Evolutionary conservation across 306 rosid genomes (phyloP).

Genomic region (Sicyos edulis): DNA sequence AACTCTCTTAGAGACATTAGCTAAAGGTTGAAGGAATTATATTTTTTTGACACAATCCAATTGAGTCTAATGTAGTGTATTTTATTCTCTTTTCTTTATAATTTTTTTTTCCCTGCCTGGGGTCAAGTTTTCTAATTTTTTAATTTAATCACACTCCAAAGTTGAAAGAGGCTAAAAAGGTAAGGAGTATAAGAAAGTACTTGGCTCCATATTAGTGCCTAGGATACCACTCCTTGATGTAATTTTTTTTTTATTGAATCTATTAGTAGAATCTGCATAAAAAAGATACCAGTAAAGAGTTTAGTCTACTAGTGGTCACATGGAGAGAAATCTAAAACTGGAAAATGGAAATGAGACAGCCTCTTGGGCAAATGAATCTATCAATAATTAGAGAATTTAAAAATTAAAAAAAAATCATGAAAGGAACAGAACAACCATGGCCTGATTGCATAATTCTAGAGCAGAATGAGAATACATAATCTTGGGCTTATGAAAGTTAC

Average conservation of each 20-base stretch:
- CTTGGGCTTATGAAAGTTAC: slow-evolving; percentile 17
- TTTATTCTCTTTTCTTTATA: neutral
- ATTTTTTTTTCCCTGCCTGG: neutral
- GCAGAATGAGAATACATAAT: slow-evolving; percentile 1
- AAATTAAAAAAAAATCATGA: neutral
- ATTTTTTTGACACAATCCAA: neutral
- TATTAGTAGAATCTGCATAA: neutral
- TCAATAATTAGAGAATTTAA: slow-evolving; percentile 12
- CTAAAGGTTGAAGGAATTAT: neutral
- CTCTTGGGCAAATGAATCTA: slow-evolving; percentile 12
- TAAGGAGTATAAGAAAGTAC: slow-evolving; percentile 1
- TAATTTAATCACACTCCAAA: neutral
- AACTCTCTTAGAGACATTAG: neutral
- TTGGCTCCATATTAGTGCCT: slow-evolving; percentile 6
- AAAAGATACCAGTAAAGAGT: neutral
- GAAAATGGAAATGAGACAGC: neutral
- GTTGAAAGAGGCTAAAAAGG: neutral
- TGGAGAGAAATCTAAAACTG: slow-evolving; percentile 13
- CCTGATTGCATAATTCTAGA: slow-evolving; percentile 20
- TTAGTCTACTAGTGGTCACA: neutral
- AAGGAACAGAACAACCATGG: slow-evolving; percentile 4
- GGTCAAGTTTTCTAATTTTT: neutral
- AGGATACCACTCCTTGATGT: slow-evolving; percentile 12
- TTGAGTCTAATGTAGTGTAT: neutral
- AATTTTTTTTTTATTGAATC: neutral